Base-by-base conservation (phyloP, 2,329 filamentous ascomycete genomes). In the Colletotrichum sidae region DNA sequence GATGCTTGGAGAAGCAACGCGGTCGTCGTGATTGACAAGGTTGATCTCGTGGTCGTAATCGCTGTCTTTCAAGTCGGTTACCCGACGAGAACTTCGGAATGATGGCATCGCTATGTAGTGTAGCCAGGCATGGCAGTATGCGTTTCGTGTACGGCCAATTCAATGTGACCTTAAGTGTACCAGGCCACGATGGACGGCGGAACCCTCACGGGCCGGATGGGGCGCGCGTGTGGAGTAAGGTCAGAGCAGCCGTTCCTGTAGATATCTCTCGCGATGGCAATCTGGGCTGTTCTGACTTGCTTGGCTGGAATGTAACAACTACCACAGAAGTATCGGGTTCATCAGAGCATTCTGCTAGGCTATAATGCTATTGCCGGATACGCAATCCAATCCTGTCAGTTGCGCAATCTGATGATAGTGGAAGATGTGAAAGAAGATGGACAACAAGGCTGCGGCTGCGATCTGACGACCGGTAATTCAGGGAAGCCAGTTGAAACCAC, bases 31-130 rank as follows among this genome's bases (percentile, higher is more conserved):
- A 75, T 93, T 90, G 69, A 92, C 81, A 42, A 94, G 86, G 69
- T 75, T 79, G 73, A 94, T 94, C 75, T 90, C 88, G 76, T 92
- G 91, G 71, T 91, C 88, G 72, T 90, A 90, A 70, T 90, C 87
- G 74, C 78, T 80, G 69, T 89, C 86, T 74, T 84, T 83, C 62
- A 88, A 80, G 60, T 80, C 79, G 55, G 80, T 74, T 42, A 80
- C 84, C 72, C 88, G 86, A 72, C 87, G 87, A 68, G 84, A 87
- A 69, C 80, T 84, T 70, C 81, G 72, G 68, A 68, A 60, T 34
- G 65, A 66, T 54, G 76, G 74, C 80, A 83, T 83, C 61, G 74
- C 72, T 69, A 53, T 53, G 55, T 47, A 17, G 45, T 46, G 49
- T 34, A 52, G 15, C 52, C 57, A 42, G 33, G 64, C 60, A 55